Base-by-base conservation (phyloP, 176 grass and related monocot genomes). In the Chloris gayana region DNA sequence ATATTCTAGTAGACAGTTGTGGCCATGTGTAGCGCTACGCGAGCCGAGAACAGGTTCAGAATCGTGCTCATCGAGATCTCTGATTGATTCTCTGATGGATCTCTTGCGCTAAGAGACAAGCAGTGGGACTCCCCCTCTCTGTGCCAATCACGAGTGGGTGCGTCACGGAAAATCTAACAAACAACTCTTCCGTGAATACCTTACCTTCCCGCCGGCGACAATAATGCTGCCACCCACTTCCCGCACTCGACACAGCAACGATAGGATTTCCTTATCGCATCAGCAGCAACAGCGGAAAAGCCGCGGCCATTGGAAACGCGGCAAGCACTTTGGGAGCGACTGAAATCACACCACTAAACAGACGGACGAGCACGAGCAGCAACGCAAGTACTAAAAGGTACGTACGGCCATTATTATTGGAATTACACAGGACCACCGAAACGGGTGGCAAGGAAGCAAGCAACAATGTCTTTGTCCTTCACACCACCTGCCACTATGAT, bases 381-480 rank as follows among this genome's bases (percentile, higher is more conserved):
- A 2, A 73, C 14, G 30, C 35, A 73, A 78, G 44, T 78, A 76
- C 54, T 73, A 85, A 14, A 42, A 62, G 49, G 81, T 80, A 89
- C 84, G 78, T 86, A 82, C 83, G 88, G 62, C 11, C 59, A 91
- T 84, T 94, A 94, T 87, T 82, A 6, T 37, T 37, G 35, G 64
- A 63, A 88, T 75, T 69, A 69, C 87, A 93, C 84, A 68, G 60
- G 37, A 66, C 26, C 57, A 88, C 56, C 71, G 73, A 76, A 54
- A 9, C 6, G 3, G 35, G 90, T 58, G 70, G 37, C 76, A 78
- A 72, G 72, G 76, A 86, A 79, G 72, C 83, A 82, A 61, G 21
- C 68, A 78, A 74, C 47, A 32, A 15, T 71, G 33, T 12, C 63
- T n/a, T 63, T 22, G 64, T 63, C 42, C 62, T 30, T 15, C 74